Base-by-base conservation (phyloP, 257 asterid genomes). In the Datura wrightii region DNA sequence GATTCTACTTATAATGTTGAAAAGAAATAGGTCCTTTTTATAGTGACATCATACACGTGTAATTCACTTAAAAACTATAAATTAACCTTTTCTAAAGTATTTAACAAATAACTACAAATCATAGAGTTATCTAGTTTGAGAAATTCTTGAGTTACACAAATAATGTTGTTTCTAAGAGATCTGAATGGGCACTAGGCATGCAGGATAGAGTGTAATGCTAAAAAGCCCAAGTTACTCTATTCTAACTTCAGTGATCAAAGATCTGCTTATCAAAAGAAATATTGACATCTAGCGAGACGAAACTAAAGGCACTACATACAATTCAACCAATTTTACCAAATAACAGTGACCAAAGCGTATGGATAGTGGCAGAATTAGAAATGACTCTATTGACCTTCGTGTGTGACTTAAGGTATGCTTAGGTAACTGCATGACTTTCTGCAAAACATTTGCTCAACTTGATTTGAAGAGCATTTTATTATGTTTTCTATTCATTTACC, bases 201-300 rank as follows among this genome's bases (percentile, higher is more conserved):
- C 79, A 16, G 79, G 53, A 69, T 69, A 67, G 24, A 41, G 11
- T 9, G 5, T 66, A 14, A 66, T 66, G 53, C 53, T 69, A 53
- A 39, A 15, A 39, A 39, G 8, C 8, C 48, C 3, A 69, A 16
- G 3, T 34, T 69, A 39, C 14, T 16, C 8, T 16, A 69, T 48
- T 71, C 52, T n/a, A 44, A 71, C 55, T 71, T 71, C 16, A 71
- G 37, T n/a, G 55, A 48, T 42, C 55, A 16, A 42, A 71, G 79
- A 19, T 42, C 55, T 71, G 18, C 79, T 71, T 44, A 19, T 42
- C 37, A 42, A 71, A 24, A 42, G 36, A 34, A 70, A n/a, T 9
- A 71, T 18, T 18, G 79, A 42, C 79, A 5, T 71, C 55, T 42
- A 71, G 54, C n/a, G 55, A 9, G n/a, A 48, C 79, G 1, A 31